phyloP scores from a whole-genome alignment of 2,329 filamentous ascomycete species.

The Fusarium sp. region DNA sequence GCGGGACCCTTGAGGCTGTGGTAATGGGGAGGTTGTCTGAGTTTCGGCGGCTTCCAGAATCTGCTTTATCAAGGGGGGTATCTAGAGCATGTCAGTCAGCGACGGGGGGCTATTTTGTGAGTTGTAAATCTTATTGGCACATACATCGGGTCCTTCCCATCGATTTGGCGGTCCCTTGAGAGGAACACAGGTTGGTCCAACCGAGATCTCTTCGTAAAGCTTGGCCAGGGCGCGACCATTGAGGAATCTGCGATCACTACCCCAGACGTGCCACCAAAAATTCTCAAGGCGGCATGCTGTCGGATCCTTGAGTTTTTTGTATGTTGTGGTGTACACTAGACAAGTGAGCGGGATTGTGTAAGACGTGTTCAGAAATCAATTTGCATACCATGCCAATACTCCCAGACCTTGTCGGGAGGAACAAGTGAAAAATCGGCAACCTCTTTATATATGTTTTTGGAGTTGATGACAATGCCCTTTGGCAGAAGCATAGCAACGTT shows the following conservation, averaged over 20 bases:
- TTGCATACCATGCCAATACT: slow-evolving; percentile 65
- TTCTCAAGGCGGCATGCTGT: slow-evolving; percentile 70
- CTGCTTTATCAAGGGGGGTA: slow-evolving; percentile 44
- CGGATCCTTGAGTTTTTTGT: slow-evolving; percentile 67
- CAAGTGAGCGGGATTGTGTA: slow-evolving; percentile 16
- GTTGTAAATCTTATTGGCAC: slow-evolving; percentile 24
- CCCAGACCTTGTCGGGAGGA: slow-evolving; percentile 61
- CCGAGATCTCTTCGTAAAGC: slow-evolving; percentile 66
- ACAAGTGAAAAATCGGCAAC: slow-evolving; percentile 62
- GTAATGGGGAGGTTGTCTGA: slow-evolving; percentile 23
- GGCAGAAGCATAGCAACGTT: slow-evolving; percentile 60
- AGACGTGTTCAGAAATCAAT: neutral
- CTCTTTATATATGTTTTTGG: slow-evolving; percentile 60
- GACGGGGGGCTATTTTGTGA: neutral
- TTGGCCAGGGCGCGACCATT: slow-evolving; percentile 63
- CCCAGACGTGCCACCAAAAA: slow-evolving; percentile 74
- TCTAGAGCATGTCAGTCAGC: slow-evolving; percentile 38
- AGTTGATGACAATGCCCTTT: slow-evolving; percentile 66
- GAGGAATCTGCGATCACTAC: slow-evolving; percentile 63
- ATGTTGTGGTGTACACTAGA: slow-evolving; percentile 68
- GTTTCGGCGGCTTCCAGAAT: slow-evolving; percentile 41
- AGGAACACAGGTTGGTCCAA: slow-evolving; percentile 65
- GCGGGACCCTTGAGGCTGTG: slow-evolving; percentile 27
- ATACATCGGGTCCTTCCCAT: slow-evolving; percentile 61
- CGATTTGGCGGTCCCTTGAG: slow-evolving; percentile 62